A percentile compares a stretch with the other conserved stretches of the same genome.
Conservation (phyloP, 169 alveolate genomes). For the Plasmodium billcollinsi region DNA sequence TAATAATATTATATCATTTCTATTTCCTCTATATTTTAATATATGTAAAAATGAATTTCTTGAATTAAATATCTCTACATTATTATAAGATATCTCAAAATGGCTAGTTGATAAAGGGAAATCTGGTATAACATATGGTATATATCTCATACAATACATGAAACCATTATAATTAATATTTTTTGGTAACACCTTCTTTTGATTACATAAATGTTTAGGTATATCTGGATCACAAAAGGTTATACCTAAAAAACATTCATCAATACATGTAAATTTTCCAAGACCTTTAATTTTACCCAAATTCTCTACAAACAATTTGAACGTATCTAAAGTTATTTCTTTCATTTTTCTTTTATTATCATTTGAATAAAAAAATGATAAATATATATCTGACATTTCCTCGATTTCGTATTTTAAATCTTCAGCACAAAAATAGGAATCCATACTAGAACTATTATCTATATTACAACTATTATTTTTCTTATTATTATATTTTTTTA, state of each 20-base stretch:
- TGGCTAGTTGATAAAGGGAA: constrained; percentile 62
- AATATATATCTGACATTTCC: constrained; percentile 34
- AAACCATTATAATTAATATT: constrained; percentile 64
- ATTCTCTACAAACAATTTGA: constrained; percentile 59
- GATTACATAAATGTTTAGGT: constrained; percentile 61
- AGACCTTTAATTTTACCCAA: constrained; percentile 65
- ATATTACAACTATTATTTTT: neutral
- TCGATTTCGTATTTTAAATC: constrained; percentile 20
- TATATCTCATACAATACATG: constrained; percentile 71
- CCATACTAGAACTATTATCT: neutral
- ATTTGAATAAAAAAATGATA: constrained; percentile 22
- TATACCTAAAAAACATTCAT: constrained; percentile 74
- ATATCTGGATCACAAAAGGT: constrained; percentile 72
- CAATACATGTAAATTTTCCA: constrained; percentile 46
- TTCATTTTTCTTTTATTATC: constrained; percentile 49
- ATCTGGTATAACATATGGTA: constrained; percentile 74
- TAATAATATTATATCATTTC: constrained; percentile 14
- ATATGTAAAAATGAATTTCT: constrained; percentile 54
- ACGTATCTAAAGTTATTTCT: constrained; percentile 40
- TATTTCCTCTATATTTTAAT: constrained; percentile 66
- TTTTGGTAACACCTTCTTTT: constrained; percentile 66
- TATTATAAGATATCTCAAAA: constrained; percentile 25
- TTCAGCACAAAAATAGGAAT: neutral
- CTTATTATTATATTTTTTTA: too few relatives aligned
- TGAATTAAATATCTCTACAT: constrained; percentile 56